These are phyloP conservation scores for Ceratocystis alfenasii DNA, from an alignment of 2,329 filamentous ascomycete species.

Conservation along the genomic window DNA sequence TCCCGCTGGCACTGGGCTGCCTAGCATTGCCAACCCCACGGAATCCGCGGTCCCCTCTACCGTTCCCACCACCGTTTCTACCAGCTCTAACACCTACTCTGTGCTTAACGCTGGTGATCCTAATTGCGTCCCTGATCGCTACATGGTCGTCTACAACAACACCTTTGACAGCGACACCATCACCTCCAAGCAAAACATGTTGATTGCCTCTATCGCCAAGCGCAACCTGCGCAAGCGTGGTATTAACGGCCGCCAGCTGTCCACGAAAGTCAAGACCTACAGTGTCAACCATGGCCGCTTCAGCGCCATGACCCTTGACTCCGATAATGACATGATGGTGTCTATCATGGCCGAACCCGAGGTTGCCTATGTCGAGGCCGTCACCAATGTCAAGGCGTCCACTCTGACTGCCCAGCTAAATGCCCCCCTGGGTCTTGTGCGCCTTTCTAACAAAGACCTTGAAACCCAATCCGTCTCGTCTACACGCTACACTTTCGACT, in stretches of 20 bases:
- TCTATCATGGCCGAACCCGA: constrained; percentile 38
- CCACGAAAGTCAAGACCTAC: constrained; percentile 37
- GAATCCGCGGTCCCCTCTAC: constrained; percentile 27
- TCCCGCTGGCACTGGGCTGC: constrained; percentile 27
- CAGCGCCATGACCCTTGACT: constrained; percentile 43
- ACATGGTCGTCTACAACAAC: constrained; percentile 54
- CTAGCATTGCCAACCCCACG: constrained; percentile 38
- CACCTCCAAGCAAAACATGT: constrained; percentile 37
- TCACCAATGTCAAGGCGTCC: constrained; percentile 36
- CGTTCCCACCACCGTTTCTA: constrained; percentile 24
- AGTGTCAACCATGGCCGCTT: constrained; percentile 35
- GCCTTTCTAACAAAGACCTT: constrained; percentile 36
- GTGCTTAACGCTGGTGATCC: constrained; percentile 39
- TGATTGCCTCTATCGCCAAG: constrained; percentile 41
- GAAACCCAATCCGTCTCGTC: constrained; percentile 26
- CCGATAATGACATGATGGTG: constrained; percentile 39
- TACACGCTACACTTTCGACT: constrained; percentile 41
- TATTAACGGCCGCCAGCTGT: constrained; percentile 37
- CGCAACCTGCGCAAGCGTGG: constrained; percentile 45
- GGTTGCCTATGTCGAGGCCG: constrained; percentile 44
- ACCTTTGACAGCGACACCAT: constrained; percentile 39
- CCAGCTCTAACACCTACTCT: constrained; percentile 32
- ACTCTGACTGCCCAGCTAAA: constrained; percentile 40
- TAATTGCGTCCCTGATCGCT: constrained; percentile 43
- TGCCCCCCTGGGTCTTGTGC: constrained; percentile 42